phyloP scores from a whole-genome alignment of 148 eudicot genomes.

The Bassia scoparia region DNA sequence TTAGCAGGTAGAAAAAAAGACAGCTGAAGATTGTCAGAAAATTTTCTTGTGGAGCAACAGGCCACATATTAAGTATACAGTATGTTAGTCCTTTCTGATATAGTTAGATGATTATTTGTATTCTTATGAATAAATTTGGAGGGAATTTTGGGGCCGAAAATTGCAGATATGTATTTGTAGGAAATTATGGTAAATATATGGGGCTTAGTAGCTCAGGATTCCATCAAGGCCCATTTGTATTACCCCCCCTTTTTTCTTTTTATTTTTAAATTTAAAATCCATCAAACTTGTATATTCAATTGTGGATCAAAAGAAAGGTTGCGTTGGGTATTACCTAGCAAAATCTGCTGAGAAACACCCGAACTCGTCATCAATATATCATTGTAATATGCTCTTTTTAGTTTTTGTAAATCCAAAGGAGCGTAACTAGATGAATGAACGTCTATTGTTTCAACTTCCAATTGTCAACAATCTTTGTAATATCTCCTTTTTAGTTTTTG shows the following conservation, averaged over 20 bases:
- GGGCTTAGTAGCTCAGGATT: neutral
- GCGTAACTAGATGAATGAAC: too few species aligned
- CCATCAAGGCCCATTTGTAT: neutral
- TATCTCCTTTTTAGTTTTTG: too few species aligned
- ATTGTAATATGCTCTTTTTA: too few species aligned
- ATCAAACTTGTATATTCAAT: conserved; percentile 5
- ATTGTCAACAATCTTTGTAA: too few species aligned
- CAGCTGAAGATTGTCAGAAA: neutral
- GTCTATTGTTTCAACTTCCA: too few species aligned
- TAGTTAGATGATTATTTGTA: conserved; percentile 32
- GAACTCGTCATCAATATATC: too few species aligned
- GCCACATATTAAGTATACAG: too few species aligned
- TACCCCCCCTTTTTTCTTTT: neutral
- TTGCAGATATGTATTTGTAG: conserved; percentile 8
- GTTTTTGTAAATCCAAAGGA: too few species aligned
- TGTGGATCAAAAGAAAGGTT: conserved; percentile 10
- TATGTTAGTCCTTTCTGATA: conserved; percentile 14
- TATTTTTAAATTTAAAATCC: neutral
- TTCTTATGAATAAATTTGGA: conserved; percentile 18
- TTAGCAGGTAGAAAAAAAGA: conserved; percentile 6
- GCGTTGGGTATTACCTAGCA: neutral
- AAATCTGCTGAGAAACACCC: too few species aligned
- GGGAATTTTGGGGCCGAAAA: neutral
- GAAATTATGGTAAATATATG: conserved; percentile 6
- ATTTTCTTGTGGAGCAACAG: conserved; percentile 5